A percentile compares a stretch with the other conserved stretches of the same genome.
These are phyloP conservation scores for Hypoxylon sp. DNA, from an alignment of 2,329 filamentous ascomycete genomes.

Conservation along the genomic window DNA sequence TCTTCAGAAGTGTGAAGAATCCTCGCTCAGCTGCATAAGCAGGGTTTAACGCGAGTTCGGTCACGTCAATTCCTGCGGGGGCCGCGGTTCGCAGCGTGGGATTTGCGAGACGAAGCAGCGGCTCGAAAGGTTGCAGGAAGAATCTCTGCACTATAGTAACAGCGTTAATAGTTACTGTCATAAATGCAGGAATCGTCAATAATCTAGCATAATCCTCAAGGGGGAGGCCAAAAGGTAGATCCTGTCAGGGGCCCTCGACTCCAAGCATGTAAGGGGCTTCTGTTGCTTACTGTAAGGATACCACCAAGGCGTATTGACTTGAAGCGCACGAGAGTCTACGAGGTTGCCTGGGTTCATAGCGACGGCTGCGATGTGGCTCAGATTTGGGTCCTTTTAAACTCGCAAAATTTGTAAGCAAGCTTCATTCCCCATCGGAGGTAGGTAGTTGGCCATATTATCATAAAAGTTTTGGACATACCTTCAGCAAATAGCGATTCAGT, in stretches of 20 bases:
- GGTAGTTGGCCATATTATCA: neutral
- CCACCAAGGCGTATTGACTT: slow-evolving; percentile 52
- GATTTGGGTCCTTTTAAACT: slow-evolving; percentile 31
- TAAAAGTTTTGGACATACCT: slow-evolving; percentile 30
- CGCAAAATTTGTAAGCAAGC: neutral
- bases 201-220: neutral
- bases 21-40: slow-evolving; percentile 52
- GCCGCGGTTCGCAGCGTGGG: slow-evolving; percentile 50
- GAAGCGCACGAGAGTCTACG: slow-evolving; percentile 55
- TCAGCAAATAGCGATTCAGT: slow-evolving; percentile 54
- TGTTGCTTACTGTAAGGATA: neutral
- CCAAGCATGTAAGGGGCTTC: neutral
- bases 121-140: slow-evolving; percentile 41
- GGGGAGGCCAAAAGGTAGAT: neutral
- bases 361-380: slow-evolving; percentile 44
- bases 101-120: slow-evolving; percentile 52
- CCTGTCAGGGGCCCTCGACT: neutral
- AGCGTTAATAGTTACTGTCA: neutral
- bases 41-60: slow-evolving; percentile 33
- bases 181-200: slow-evolving; percentile 25
- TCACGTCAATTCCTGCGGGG: slow-evolving; percentile 47
- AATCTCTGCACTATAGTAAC: slow-evolving; percentile 43
- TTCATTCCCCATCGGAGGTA: neutral
- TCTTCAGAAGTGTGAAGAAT: slow-evolving; percentile 48
- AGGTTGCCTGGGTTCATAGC: slow-evolving; percentile 50